A percentile compares a stretch with the other conserved stretches of the same genome.
Evolutionary conservation across 2,329 filamentous ascomycete genomes (phyloP).

Genomic region (Boeremia exigua): DNA sequence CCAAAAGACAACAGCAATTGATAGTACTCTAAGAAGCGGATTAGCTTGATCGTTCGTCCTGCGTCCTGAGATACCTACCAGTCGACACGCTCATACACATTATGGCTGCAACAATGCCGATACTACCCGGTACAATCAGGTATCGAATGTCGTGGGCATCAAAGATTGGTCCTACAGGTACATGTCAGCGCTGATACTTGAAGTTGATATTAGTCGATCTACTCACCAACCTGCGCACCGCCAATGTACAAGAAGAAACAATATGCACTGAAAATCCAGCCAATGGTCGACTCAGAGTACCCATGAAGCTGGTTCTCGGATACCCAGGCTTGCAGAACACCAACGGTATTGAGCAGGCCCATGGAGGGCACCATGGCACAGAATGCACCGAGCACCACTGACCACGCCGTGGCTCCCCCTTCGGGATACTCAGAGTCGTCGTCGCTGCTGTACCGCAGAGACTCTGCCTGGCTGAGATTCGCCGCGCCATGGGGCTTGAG

Average conservation of each 20-base stretch:
- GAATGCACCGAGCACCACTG: constrained; percentile 52
- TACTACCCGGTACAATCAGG: constrained; percentile 39
- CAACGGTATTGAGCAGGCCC: constrained; percentile 50
- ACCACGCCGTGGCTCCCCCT: constrained; percentile 52
- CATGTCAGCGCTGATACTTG: constrained; percentile 11
- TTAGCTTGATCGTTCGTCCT: not conserved
- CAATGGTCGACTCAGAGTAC: constrained; percentile 45
- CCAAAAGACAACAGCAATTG: constrained; percentile 54
- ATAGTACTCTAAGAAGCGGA: constrained; percentile 45
- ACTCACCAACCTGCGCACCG: constrained; percentile 39
- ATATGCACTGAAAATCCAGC: constrained; percentile 52
- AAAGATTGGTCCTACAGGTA: constrained; percentile 43
- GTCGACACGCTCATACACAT: constrained; percentile 40
- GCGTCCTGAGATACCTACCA: constrained; percentile 1
- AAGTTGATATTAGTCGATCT: rapidly evolving
- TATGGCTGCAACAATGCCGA: constrained; percentile 38
- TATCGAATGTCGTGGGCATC: constrained; percentile 44
- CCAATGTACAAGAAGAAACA: constrained; percentile 49
- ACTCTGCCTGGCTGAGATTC: not conserved
- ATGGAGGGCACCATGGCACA: constrained; percentile 48
- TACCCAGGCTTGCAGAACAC: constrained; percentile 50
- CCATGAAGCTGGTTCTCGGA: constrained; percentile 44
- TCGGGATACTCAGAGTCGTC: constrained; percentile 41
- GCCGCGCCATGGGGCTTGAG: not conserved
- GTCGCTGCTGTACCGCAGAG: constrained; percentile 5